Conservation (phyloP, 305 asterid genomes). For the Fraxinus angustifolia region DNA sequence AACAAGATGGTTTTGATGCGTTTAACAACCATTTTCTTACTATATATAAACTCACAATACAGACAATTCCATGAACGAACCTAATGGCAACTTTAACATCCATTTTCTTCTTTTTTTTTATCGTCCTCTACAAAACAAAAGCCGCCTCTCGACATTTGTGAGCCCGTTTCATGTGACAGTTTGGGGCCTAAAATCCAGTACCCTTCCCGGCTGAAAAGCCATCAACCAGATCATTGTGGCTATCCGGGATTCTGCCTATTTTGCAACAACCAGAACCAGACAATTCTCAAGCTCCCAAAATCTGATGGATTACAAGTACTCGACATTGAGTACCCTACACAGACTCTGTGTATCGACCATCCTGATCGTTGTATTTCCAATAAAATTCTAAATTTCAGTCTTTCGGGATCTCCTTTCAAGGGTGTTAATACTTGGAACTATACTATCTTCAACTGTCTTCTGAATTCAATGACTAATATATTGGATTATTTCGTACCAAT, state of each 20-base stretch:
- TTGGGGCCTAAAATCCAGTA: neutral
- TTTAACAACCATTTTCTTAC: neutral
- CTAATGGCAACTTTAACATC: neutral
- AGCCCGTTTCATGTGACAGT: neutral
- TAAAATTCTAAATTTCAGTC: neutral
- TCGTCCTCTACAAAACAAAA: neutral
- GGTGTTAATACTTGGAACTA: neutral
- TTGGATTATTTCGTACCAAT: neutral
- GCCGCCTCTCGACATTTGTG: neutral
- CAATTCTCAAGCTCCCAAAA: neutral
- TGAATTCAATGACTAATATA: neutral
- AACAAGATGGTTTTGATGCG: neutral
- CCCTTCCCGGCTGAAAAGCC: neutral
- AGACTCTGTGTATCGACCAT: neutral
- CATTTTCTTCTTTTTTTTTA: neutral
- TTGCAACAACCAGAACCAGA: neutral
- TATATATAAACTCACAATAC: neutral
- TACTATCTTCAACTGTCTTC: neutral
- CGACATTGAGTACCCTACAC: neutral
- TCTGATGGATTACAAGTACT: neutral
- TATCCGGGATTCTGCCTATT: neutral
- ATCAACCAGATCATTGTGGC: neutral
- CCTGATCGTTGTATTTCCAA: neutral
- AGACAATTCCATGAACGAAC: neutral
- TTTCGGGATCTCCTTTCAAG: neutral